Conservation (phyloP, 805 yeast genomes). For the Monosporozyma aerobia region DNA sequence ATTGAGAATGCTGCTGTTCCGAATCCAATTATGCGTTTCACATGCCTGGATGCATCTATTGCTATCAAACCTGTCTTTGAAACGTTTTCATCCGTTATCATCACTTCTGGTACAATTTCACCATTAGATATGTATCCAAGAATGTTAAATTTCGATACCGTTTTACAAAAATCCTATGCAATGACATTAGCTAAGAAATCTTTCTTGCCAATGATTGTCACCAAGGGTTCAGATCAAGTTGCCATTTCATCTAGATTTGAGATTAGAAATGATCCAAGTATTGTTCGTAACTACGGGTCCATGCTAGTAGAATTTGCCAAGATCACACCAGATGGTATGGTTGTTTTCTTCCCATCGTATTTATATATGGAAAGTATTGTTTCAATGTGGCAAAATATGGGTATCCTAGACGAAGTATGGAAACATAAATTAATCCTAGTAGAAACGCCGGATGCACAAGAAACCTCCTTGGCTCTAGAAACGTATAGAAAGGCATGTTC, state of each 20-base stretch:
- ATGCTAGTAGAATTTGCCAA: slow-evolving; percentile 86
- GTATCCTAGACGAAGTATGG: slow-evolving; percentile 97
- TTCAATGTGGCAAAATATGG: slow-evolving; percentile 99
- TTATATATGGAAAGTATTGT: slow-evolving; percentile 96
- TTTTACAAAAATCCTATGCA: slow-evolving; percentile 86
- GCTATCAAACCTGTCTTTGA: slow-evolving; percentile 97
- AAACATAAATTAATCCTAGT: slow-evolving; percentile 89
- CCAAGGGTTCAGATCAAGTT: slow-evolving; percentile 97
- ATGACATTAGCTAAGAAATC: slow-evolving; percentile 92
- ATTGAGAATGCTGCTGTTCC: slow-evolving; percentile 94
- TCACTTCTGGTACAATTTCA: slow-evolving; percentile 95
- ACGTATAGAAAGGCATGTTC: slow-evolving; percentile 94
- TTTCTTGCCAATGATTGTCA: slow-evolving; percentile 88
- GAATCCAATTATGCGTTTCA: slow-evolving; percentile 85
- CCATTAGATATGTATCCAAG: slow-evolving; percentile 98
- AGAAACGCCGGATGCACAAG: slow-evolving; percentile 99
- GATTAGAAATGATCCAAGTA: slow-evolving; percentile 95
- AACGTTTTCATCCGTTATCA: slow-evolving; percentile 80
- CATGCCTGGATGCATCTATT: slow-evolving; percentile 94
- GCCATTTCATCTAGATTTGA: slow-evolving; percentile 94
- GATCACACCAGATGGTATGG: slow-evolving; percentile 96
- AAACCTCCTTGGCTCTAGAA: slow-evolving; percentile 89
- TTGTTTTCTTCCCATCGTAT: slow-evolving; percentile 94
- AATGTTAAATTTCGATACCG: slow-evolving; percentile 90
- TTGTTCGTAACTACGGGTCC: slow-evolving; percentile 93